phyloP scores from a whole-genome alignment of 2,329 filamentous ascomycete species.

The Mycocentrospora acerina region DNA sequence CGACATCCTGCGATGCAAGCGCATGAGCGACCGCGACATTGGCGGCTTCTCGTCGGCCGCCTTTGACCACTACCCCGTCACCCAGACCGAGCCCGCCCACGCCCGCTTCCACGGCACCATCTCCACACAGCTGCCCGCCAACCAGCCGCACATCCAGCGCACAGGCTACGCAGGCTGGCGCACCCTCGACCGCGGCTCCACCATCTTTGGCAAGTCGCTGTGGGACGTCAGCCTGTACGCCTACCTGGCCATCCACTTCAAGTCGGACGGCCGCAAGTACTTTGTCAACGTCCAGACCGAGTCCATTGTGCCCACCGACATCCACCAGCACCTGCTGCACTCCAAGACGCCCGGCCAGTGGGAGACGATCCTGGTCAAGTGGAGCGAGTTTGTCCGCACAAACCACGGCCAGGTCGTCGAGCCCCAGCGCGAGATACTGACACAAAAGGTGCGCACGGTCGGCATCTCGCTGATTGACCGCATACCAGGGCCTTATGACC shows the following conservation, averaged over 20 bases:
- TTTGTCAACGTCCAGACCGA: constrained; percentile 96
- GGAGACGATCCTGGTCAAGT: constrained; percentile 92
- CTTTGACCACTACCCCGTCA: constrained; percentile 63
- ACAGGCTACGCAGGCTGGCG: constrained; percentile 90
- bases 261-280: constrained; percentile 88
- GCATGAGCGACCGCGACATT: constrained; percentile 84
- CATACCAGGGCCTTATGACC: constrained; percentile 82
- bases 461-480: constrained; percentile 89
- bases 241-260: constrained; percentile 84
- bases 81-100: constrained; percentile 61
- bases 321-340: constrained; percentile 91
- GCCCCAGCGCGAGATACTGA: constrained; percentile 86
- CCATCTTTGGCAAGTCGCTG: constrained; percentile 79
- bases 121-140: constrained; percentile 76
- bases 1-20: constrained; percentile 58
- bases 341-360: constrained; percentile 77
- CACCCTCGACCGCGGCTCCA: constrained; percentile 73
- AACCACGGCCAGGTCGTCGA: constrained; percentile 91
- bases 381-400: constrained; percentile 91
- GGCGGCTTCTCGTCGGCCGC: constrained; percentile 79
- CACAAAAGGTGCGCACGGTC: constrained; percentile 80
- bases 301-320: constrained; percentile 87
- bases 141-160: constrained; percentile 72
- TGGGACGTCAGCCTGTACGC: constrained; percentile 91
- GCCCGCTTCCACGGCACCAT: constrained; percentile 85